phyloP scores from a whole-genome alignment of 805 yeast species.

The Grigorovia transvaalensis region DNA sequence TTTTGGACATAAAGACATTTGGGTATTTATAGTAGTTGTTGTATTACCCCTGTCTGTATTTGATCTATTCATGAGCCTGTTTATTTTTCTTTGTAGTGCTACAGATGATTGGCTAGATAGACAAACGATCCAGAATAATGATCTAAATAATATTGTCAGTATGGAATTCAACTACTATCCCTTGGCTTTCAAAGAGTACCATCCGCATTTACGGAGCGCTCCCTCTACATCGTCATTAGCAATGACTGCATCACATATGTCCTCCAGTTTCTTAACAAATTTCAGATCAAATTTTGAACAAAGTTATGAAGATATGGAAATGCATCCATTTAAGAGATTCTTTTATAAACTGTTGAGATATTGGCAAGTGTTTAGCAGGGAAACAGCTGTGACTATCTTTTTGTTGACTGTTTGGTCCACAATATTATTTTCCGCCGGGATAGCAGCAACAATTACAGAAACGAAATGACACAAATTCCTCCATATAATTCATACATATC shows the following conservation, averaged over 20 bases:
- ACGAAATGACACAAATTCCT: not conserved
- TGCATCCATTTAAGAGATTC: not conserved
- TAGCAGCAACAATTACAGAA: slow-evolving; percentile 5
- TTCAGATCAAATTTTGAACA: not conserved
- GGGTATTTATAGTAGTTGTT: slow-evolving; percentile 21
- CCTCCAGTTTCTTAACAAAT: not conserved
- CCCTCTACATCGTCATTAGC: not conserved
- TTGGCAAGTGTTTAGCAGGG: slow-evolving; percentile 13
- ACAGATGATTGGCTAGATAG: slow-evolving; percentile 7
- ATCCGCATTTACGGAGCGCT: not conserved
- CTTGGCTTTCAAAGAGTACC: not conserved
- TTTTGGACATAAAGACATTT: slow-evolving; percentile 27
- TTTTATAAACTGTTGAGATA: slow-evolving; percentile 1
- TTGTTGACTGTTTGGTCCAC: slow-evolving; percentile 14
- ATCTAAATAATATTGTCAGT: not conserved
- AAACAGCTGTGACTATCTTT: slow-evolving; percentile 9
- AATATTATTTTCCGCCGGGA: slow-evolving; percentile 10
- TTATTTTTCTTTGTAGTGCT: slow-evolving; percentile 20
- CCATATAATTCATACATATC: not conserved
- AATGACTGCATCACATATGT: slow-evolving; percentile 1
- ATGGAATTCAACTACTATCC: slow-evolving; percentile 2
- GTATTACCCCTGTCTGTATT: slow-evolving; percentile 25
- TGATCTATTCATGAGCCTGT: slow-evolving; percentile 13
- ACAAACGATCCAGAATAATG: not conserved
- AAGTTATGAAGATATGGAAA: not conserved